Evolutionary conservation across 768 basidiomycete genomes (phyloP).

Genomic region (Russula olivacea): DNA sequence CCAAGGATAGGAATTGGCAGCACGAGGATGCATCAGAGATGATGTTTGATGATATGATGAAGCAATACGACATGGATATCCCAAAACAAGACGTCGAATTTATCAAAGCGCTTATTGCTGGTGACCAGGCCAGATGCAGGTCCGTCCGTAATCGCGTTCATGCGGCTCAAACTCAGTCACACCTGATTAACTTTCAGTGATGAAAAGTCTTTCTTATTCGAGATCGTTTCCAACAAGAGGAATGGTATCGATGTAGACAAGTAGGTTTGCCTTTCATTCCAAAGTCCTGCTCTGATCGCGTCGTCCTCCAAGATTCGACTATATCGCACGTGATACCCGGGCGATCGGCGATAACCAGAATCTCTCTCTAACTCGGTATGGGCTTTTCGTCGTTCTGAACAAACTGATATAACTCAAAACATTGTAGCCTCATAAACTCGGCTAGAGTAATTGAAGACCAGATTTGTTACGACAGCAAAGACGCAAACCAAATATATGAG

Average conservation of each 20-base stretch:
- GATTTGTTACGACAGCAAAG: constrained; percentile 81
- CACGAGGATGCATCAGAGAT: constrained; percentile 78
- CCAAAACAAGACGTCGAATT: constrained; percentile 46
- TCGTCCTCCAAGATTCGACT: constrained; percentile 56
- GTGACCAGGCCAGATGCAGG: constrained; percentile 48
- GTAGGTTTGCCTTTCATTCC: constrained; percentile 34
- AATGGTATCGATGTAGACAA: constrained; percentile 89
- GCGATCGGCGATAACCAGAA: constrained; percentile 60
- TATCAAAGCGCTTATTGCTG: constrained; percentile 75
- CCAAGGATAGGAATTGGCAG: constrained; percentile 47
- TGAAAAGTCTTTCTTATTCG: constrained; percentile 72
- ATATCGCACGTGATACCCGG: constrained; percentile 69
- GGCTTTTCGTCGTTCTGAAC: neutral
- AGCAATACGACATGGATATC: constrained; percentile 49
- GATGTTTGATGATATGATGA: constrained; percentile 71
- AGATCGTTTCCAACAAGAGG: constrained; percentile 75
- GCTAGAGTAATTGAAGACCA: constrained; percentile 67
- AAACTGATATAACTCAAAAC: neutral
- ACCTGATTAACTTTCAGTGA: neutral
- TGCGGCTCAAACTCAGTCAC: neutral
- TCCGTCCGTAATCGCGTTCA: constrained; percentile 37
- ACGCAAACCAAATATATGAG: constrained; percentile 68
- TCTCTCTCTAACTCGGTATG: constrained; percentile 44
- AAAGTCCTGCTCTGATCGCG: neutral
- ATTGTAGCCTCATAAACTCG: constrained; percentile 58